A percentile compares a stretch with the other conserved stretches of the same genome.
Conservation (phyloP, 192 early-diverging fungal species). For the Umbelopsis sp. region DNA sequence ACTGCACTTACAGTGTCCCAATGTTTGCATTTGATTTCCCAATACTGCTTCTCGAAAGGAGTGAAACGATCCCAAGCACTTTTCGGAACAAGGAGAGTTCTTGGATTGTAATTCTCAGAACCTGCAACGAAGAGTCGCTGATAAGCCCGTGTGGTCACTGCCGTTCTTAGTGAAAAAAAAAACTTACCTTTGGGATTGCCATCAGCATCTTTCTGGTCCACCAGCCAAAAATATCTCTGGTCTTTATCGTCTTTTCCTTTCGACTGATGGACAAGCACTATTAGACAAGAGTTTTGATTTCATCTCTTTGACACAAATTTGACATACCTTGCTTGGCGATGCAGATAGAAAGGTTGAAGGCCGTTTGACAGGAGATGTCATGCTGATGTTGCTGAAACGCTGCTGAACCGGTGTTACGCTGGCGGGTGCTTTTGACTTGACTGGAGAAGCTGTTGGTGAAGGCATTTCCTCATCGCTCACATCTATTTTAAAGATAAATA, state of each 20-base stretch:
- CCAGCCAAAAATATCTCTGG: slow-evolving; percentile 85
- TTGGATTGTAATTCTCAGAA: slow-evolving; percentile 88
- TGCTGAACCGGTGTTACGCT: slow-evolving; percentile 21
- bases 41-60: slow-evolving; percentile 97
- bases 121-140: slow-evolving; percentile 22
- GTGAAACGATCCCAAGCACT: slow-evolving; percentile 86
- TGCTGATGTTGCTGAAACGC: slow-evolving; percentile 19
- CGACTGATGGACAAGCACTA: too few species aligned
- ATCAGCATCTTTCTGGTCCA: slow-evolving; percentile 79
- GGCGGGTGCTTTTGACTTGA: slow-evolving; percentile 9
- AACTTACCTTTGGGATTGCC: slow-evolving; percentile 58
- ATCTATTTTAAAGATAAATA: background rate
- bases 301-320: background rate
- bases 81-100: slow-evolving; percentile 84
- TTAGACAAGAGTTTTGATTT: too few species aligned
- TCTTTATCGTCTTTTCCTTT: slow-evolving; percentile 80
- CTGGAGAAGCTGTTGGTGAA: background rate
- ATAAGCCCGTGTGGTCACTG: background rate
- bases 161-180: background rate
- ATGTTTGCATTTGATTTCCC: slow-evolving; percentile 94
- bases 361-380: background rate
- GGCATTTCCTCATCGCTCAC: slow-evolving; percentile 2
- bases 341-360: slow-evolving; percentile 5
- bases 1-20: slow-evolving; percentile 78
- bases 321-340: background rate